Percentiles rank a stretch among this genome's conserved stretches.
phyloP scores from a whole-genome alignment of 2,329 filamentous ascomycete species.

The Verticillium alfalfae region DNA sequence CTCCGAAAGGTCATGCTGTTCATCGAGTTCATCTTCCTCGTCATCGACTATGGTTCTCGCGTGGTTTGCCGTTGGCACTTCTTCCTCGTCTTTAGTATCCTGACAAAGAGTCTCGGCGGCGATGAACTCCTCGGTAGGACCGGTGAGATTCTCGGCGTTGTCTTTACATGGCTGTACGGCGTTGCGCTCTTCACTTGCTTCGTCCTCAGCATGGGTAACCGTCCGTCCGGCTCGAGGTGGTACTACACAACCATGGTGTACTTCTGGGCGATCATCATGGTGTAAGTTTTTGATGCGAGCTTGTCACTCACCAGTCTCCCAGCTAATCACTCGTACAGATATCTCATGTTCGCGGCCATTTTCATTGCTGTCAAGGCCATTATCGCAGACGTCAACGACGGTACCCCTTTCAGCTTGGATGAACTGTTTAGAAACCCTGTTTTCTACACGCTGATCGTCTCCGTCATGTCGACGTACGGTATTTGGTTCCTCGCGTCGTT shows the following conservation, averaged over 20 bases:
- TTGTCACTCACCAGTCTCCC: constrained; percentile 12
- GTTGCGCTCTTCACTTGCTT: constrained; percentile 91
- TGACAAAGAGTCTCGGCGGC: constrained; percentile 78
- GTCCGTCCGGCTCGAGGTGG: constrained; percentile 86
- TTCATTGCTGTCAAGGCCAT: constrained; percentile 91
- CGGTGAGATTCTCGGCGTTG: constrained; percentile 75
- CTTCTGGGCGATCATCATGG: constrained; percentile 96
- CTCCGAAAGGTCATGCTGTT: constrained; percentile 85
- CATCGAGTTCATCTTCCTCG: constrained; percentile 91
- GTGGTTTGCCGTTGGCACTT: constrained; percentile 98
- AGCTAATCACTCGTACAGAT: constrained; percentile 48
- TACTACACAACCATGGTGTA: constrained; percentile 97
- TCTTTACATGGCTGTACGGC: constrained; percentile 96
- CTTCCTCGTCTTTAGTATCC: constrained; percentile 96
- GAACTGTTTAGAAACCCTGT: constrained; percentile 80
- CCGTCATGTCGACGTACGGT: constrained; percentile 84
- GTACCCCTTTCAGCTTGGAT: constrained; percentile 59
- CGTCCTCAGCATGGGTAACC: constrained; percentile 87
- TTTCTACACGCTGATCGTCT: constrained; percentile 92
- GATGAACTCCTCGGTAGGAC: constrained; percentile 64
- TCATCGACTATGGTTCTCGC: constrained; percentile 96
- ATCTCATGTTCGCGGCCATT: constrained; percentile 89
- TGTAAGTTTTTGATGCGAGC: constrained; percentile 44
- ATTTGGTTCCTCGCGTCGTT: constrained; percentile 89
- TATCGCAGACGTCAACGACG: constrained; percentile 57